A percentile compares a stretch with the other conserved stretches of the same genome.
Evolutionary conservation across 1,139 yeast genomes (phyloP).

Genomic region (Yamadazyma epiphylla): DNA sequence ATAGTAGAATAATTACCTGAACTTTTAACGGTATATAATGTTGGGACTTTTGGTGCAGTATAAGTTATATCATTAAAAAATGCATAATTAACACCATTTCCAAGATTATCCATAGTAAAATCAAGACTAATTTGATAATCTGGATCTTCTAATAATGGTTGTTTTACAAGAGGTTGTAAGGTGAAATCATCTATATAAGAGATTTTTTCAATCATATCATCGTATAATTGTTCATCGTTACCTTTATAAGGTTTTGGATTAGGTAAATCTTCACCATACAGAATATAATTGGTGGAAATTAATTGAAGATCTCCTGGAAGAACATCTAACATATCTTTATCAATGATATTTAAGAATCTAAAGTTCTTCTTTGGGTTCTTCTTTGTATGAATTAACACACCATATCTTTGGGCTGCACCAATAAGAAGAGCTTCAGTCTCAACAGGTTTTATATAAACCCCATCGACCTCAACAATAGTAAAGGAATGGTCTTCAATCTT

Average conservation of each 20-base stretch:
- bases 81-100: constrained; percentile 83
- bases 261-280: constrained; percentile 47
- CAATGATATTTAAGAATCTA: constrained; percentile 76
- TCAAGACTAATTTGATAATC: constrained; percentile 64
- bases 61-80: constrained; percentile 84
- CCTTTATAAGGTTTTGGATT: constrained; percentile 30
- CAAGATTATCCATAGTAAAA: constrained; percentile 75
- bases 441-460: constrained; percentile 66
- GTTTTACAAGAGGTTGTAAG: constrained; percentile 53
- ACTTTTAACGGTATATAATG: constrained; percentile 68
- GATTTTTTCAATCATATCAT: constrained; percentile 34
- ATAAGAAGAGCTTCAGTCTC: constrained; percentile 59
- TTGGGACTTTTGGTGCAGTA: constrained; percentile 76
- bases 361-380: constrained; percentile 55
- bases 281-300: constrained; percentile 70
- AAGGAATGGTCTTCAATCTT: constrained; percentile 82
- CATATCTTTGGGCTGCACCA: constrained; percentile 76
- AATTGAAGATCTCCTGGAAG: constrained; percentile 59
- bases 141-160: constrained; percentile 54
- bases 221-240: constrained; percentile 9
- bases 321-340: constrained; percentile 73
- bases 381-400: constrained; percentile 71
- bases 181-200: constrained; percentile 63
- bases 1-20: constrained; percentile 54
- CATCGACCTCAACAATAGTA: constrained; percentile 81